Conservation (phyloP, 768 basidiomycete species). For the Auricularia sp. region DNA sequence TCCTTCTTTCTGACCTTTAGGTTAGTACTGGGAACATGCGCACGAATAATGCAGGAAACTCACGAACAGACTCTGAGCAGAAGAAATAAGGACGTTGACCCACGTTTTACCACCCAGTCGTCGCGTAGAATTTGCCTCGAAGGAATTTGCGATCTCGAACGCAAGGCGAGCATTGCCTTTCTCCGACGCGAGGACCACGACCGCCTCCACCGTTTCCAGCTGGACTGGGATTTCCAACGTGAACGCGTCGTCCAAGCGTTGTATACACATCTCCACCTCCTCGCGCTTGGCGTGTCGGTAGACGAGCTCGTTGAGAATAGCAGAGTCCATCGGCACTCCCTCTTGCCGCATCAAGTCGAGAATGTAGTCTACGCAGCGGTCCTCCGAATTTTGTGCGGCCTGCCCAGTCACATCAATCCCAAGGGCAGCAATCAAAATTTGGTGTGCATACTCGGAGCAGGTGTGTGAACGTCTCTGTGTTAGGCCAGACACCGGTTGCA, state of each 20-base stretch:
- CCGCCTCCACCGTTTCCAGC: conserved; percentile 36
- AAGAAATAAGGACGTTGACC: conserved; percentile 55
- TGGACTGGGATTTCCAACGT: conserved; percentile 39
- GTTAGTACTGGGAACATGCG: not conserved
- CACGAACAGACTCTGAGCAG: conserved; percentile 61
- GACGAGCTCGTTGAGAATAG: conserved; percentile 48
- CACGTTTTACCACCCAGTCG: conserved; percentile 47
- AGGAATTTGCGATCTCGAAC: conserved; percentile 55
- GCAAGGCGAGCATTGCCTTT: conserved; percentile 55
- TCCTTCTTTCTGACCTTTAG: conserved; percentile 48
- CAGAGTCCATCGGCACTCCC: conserved; percentile 38
- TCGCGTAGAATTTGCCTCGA: conserved; percentile 46
- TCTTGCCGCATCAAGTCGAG: conserved; percentile 46
- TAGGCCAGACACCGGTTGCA: conserved; percentile 37
- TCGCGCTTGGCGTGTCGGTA: conserved; percentile 31
- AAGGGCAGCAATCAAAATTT: conserved; percentile 13
- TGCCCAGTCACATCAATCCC: conserved; percentile 17
- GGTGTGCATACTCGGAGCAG: conserved; percentile 43
- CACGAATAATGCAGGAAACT: conserved; percentile 23
- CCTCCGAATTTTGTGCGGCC: conserved; percentile 20
- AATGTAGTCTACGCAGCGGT: conserved; percentile 27
- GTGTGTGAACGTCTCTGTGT: conserved; percentile 43
- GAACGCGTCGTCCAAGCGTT: conserved; percentile 51
- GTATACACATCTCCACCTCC: conserved; percentile 59
- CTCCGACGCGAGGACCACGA: conserved; percentile 46